Conservation (phyloP, 1,284 basidiomycete species). For the Apiotrichum siamense region DNA sequence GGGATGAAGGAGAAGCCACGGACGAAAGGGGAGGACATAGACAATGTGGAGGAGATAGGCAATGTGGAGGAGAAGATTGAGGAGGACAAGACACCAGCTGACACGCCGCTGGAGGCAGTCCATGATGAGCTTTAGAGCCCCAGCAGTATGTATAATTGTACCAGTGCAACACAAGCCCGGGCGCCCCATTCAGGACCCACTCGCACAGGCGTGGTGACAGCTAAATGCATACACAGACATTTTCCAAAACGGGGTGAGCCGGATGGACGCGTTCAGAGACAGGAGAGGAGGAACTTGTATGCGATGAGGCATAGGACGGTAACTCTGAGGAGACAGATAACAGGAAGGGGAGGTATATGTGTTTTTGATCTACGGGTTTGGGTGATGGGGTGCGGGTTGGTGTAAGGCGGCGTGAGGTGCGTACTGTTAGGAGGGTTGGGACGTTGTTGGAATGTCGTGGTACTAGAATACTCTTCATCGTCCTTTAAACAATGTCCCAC, state of each 20-base stretch:
- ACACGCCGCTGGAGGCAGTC: too few relatives aligned
- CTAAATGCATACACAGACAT: conserved; percentile 22
- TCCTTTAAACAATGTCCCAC: conserved; percentile 55
- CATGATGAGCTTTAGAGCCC: neutral
- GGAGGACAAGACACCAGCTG: too few relatives aligned
- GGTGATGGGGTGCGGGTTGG: too few relatives aligned
- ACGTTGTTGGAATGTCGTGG: neutral
- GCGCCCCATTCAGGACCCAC: neutral
- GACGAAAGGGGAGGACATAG: too few relatives aligned
- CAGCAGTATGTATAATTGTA: neutral
- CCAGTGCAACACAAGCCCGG: neutral
- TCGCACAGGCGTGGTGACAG: neutral
- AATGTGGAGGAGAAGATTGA: too few relatives aligned
- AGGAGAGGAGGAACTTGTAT: neutral
- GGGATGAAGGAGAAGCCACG: too few relatives aligned
- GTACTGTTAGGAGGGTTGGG: neutral
- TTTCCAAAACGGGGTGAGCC: neutral
- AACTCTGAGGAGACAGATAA: neutral
- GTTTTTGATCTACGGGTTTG: too few relatives aligned
- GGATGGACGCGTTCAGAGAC: conserved; percentile 3
- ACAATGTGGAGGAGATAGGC: too few relatives aligned
- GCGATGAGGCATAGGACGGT: neutral
- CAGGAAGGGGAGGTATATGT: neutral
- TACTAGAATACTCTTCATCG: neutral
- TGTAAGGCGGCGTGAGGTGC: neutral